Conservation (phyloP, 2,329 filamentous ascomycete species). For the Ascochyta viciae-villosae region DNA sequence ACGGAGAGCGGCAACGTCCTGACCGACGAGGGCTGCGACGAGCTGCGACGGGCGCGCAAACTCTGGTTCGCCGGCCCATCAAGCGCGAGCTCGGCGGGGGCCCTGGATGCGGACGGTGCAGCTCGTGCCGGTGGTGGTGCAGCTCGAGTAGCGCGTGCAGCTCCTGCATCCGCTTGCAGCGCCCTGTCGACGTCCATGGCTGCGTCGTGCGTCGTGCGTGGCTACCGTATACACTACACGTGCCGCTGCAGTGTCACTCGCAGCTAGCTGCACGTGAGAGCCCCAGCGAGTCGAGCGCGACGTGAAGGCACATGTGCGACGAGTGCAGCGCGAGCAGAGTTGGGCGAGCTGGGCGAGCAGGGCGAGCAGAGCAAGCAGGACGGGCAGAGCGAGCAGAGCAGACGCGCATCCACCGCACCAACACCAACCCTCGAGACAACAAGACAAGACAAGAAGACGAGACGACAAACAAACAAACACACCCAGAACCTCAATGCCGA, state of each 20-base stretch:
- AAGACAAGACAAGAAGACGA: no score
- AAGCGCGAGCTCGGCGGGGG: constrained; percentile 4
- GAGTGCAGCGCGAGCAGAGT: no score
- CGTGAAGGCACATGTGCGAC: background rate
- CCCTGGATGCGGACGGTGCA: background rate
- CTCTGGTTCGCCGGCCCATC: constrained; percentile 31
- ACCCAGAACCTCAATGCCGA: no score
- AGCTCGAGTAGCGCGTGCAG: background rate
- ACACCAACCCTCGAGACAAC: no score
- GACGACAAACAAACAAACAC: no score
- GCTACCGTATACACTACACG: no score
- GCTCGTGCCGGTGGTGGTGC: background rate
- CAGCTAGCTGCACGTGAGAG: background rate
- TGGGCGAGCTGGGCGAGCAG: no score
- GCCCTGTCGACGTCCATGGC: background rate
- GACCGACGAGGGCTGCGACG: constrained; percentile 35
- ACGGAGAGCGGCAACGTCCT: constrained; percentile 25
- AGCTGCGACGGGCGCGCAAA: constrained; percentile 36
- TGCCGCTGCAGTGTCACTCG: background rate
- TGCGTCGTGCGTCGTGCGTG: no score
- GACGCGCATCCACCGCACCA: no score
- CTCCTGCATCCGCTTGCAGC: background rate
- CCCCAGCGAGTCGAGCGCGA: constrained; percentile 13
- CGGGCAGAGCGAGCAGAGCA: no score
- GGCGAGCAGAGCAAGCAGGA: no score